Conservation (phyloP, 805 yeast genomes). For the Barnettozyma pratensis region DNA sequence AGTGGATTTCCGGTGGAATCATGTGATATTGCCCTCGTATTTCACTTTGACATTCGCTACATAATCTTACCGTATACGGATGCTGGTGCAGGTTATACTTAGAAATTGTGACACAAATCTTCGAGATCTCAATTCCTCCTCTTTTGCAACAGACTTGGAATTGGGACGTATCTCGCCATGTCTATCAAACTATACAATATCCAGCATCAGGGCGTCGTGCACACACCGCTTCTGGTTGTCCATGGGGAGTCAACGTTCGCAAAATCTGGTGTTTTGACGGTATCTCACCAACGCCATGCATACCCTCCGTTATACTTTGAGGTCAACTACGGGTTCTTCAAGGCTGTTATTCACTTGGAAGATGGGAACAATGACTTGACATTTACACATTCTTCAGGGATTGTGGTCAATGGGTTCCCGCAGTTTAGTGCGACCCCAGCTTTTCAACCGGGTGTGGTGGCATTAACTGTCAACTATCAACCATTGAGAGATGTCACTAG, state of each 20-base stretch:
- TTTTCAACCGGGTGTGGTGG: slow-evolving; percentile 5
- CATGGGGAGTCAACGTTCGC: slow-evolving; percentile 39
- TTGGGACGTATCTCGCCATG: background rate
- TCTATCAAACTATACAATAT: slow-evolving; percentile 28
- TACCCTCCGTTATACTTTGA: slow-evolving; percentile 68
- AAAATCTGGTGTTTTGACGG: slow-evolving; percentile 35
- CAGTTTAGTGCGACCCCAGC: slow-evolving; percentile 2
- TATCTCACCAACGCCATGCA: slow-evolving; percentile 34
- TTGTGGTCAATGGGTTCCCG: slow-evolving; percentile 30
- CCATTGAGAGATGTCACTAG: slow-evolving; percentile 56
- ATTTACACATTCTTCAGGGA: slow-evolving; percentile 42
- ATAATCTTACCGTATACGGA: too few relatives aligned
- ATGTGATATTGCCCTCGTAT: too few relatives aligned
- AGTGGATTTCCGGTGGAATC: too few relatives aligned
- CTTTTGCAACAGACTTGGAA: too few relatives aligned
- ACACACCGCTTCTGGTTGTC: slow-evolving; percentile 43
- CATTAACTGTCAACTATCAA: slow-evolving; percentile 39
- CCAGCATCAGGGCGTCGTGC: slow-evolving; percentile 30
- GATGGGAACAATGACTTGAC: slow-evolving; percentile 60
- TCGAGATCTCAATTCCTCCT: too few relatives aligned
- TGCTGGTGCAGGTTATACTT: too few relatives aligned
- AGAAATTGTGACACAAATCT: too few relatives aligned
- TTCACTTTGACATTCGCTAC: too few relatives aligned
- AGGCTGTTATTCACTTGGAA: slow-evolving; percentile 64
- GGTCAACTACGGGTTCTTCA: slow-evolving; percentile 65